Base-by-base conservation (phyloP, 2,329 filamentous ascomycete species). In the Cytospora piceae region DNA sequence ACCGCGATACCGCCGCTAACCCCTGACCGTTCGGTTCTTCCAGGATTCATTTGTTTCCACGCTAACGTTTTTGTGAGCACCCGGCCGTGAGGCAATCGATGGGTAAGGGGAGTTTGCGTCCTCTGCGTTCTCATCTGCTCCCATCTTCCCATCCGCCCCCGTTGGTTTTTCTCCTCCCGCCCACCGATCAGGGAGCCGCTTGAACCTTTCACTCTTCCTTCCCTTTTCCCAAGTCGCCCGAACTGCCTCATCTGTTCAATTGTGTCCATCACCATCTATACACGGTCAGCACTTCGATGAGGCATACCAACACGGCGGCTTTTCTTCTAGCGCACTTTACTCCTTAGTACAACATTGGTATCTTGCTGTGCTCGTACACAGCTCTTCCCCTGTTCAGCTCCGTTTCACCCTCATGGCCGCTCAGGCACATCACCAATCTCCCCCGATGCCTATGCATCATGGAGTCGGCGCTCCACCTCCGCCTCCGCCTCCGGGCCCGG, bases 391-490 rank as follows among this genome's bases (percentile, higher is more conserved):
- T 49, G 46, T 42, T 59, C 39, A 52, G 32, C 55, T 34, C 8
- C 71, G 31, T 54, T 42, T 24, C 73, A 78, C 69, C 70, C 60
- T 57, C 39, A 92, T 92, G 89, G 88, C 89, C 72, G 90, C 92
- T 77, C 90, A 64, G 55, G 66, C 66, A 54, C 66, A 92, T 73
- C 92, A 94, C 74, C 89, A 90, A 52, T 94, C 92, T 72, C 91
- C 92, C 51, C 91, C 91, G 76, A 90, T 94, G 80, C 85, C 86
- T 73, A 83, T 87, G 82, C 84, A 83, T 74, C 77, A 78, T 80
- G 66, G 58, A n/a, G 66, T 67, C 27, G 87, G 85, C 61, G 87
- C 88, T 65, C 87, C 90, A 24, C 85, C 84, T 67, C 86, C 87
- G 82, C 68, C 84, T 79, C 74, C 85, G 79, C 74, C 88, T 78